phyloP scores from a whole-genome alignment of 352 stramenopile species.

The Phytophthora megakarya region DNA sequence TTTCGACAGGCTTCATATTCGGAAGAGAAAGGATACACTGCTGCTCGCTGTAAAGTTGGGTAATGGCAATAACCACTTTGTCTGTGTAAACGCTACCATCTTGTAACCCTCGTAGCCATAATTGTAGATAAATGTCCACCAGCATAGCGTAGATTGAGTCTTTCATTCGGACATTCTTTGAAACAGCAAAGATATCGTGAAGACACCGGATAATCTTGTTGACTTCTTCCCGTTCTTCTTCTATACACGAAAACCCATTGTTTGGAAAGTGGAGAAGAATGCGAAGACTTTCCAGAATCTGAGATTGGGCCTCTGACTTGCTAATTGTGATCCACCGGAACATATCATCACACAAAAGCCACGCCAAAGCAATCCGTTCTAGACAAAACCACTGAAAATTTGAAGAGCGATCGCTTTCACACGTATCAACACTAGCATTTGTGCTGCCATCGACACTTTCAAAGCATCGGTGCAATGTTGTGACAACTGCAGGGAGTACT shows the following conservation, averaged over 20 bases:
- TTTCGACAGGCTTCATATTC: conserved; percentile 7
- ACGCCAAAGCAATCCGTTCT: conserved; percentile 43
- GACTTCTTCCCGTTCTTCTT: conserved; percentile 21
- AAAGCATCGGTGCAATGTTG: conserved; percentile 2
- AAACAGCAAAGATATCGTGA: background rate
- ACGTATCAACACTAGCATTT: background rate
- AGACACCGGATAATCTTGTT: conserved; percentile 5
- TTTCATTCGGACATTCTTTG: conserved; percentile 2
- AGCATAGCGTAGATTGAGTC: conserved; percentile 13
- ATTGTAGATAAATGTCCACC: conserved; percentile 28
- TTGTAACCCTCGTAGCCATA: conserved; percentile 24
- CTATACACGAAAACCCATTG: background rate
- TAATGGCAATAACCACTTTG: conserved; percentile 1
- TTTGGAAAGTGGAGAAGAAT: conserved; percentile 30
- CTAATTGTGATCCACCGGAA: conserved; percentile 71
- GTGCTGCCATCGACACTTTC: background rate
- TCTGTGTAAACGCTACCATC: background rate
- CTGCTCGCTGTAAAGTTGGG: conserved; percentile 22
- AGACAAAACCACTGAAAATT: conserved; percentile 45
- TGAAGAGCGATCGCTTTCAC: background rate
- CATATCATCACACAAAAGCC: conserved; percentile 69
- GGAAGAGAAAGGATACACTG: conserved; percentile 1
- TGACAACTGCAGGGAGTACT: conserved; percentile 41
- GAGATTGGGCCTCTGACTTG: conserved; percentile 39
- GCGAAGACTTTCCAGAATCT: conserved; percentile 40